A percentile compares a stretch with the other conserved stretches of the same genome.
These are phyloP conservation scores for Backusella tarrabulga DNA, from an alignment of 192 early-diverging fungal species.

Conservation along the genomic window DNA sequence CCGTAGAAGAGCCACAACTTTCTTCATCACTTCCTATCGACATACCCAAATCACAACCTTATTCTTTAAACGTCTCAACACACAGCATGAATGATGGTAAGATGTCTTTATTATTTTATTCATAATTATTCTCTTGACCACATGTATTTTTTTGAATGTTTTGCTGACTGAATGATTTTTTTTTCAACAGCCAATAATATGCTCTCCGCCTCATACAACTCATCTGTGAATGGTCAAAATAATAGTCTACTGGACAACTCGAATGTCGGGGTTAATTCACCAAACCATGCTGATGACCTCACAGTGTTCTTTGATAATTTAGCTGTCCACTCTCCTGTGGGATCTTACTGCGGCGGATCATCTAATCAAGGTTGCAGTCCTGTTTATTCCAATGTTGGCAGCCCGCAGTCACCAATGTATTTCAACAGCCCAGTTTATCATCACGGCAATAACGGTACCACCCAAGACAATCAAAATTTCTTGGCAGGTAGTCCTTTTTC, in stretches of 20 bases:
- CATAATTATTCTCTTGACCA: background rate
- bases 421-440: background rate
- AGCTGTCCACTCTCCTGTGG: background rate
- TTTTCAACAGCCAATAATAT: background rate
- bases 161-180: background rate
- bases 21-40: background rate
- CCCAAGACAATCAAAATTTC: slow-evolving; percentile 2
- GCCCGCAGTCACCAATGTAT: slow-evolving; percentile 1
- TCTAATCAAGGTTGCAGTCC: slow-evolving; percentile 3
- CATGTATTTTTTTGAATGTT: background rate
- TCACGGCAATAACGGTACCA: background rate
- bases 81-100: background rate
- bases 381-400: background rate
- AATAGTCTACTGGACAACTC: background rate
- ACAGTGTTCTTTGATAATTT: slow-evolving; percentile 6
- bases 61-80: slow-evolving; percentile 2
- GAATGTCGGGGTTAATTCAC: background rate
- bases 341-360: background rate
- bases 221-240: background rate
- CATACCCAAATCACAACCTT: slow-evolving; percentile 6
- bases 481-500: slow-evolving; percentile 1
- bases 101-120: background rate
- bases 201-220: slow-evolving; percentile 1
- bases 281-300: background rate
- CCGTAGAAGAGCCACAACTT: background rate